Evolutionary conservation across 148 eudicot genomes (phyloP), one percentile per base, ranked within the genome.

Genomic region (Vaccinium macrocarpon): DNA sequence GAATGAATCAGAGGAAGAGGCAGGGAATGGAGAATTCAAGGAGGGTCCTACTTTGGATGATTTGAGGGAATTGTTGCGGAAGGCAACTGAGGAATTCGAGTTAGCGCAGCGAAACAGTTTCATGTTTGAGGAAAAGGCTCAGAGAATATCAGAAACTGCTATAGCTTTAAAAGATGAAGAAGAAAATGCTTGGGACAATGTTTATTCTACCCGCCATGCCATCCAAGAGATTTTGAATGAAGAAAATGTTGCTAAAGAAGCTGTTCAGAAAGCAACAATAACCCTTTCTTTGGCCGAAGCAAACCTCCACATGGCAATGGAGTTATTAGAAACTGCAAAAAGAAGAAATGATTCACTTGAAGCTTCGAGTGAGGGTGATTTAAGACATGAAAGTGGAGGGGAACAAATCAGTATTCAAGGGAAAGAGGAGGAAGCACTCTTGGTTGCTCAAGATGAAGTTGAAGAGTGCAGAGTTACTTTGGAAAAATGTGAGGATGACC

Each of bases 101-200:
- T 92, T 88, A 84, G 96, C 96, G 18, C 88, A 85, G 81, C 79
- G 92, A 62, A 95, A 95, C 82, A 97, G 98, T 87, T 84, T 86
- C 70, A 93, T 92, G 95, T 95, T 93, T 82, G 99, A 97, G 88
- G 92, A 93, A 84, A 95, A 93, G 89, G 97, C 99, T 72, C 98
- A 93, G 84, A 95, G 81, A 80, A 90, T 97, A 86, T 93, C 99
- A 48, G 99, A 97, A 91, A 78, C 91, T 84, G 94, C 99, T 8
- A 92, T 97, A 87, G 92, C 93, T 46, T 82, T 93, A 80, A 95
- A 92, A 82, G 99, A 97, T 83, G 90, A 93, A 90, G 97, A 97
- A 10, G 86, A 77, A 81, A 91, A 89, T 88, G 97, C 98, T 81
- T 91, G 92, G 91, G 79, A 74, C 86, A 89, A 92, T 88, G 94